Evolutionary conservation across 495 filamentous ascomycete species (phyloP).

Genomic region (Bathelium albidoporum): DNA sequence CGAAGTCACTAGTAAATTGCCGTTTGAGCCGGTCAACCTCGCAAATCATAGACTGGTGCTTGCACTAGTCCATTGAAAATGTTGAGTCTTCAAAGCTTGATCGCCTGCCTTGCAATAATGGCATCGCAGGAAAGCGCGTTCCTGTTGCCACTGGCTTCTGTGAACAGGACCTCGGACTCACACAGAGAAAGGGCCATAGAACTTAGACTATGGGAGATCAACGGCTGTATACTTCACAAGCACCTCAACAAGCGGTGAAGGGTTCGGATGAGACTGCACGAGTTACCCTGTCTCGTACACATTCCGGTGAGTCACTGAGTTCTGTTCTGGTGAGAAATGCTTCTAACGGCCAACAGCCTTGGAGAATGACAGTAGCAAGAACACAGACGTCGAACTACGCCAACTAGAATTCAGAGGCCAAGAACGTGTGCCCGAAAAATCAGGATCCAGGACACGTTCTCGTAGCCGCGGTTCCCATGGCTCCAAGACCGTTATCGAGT

Average conservation of each 20-base stretch:
- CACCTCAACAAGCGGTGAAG: not conserved
- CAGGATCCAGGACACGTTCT: not conserved
- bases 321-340: not conserved
- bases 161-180: not conserved
- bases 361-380: not conserved
- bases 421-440: not conserved
- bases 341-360: not conserved
- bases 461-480: slow-evolving; percentile 1
- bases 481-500: slow-evolving; percentile 6
- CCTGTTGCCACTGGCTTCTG: not conserved
- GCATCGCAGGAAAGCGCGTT: not conserved
- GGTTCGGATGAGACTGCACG: not conserved
- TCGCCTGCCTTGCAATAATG: not conserved
- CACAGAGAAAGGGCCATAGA: not conserved
- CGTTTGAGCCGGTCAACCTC: not conserved
- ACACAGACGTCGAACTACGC: not conserved
- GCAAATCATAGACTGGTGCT: not conserved
- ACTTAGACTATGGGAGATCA: not conserved
- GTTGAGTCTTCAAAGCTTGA: not conserved
- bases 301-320: not conserved
- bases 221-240: not conserved
- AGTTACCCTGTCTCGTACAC: not conserved
- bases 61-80: not conserved
- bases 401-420: not conserved
- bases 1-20: not conserved